Conservation (phyloP, 2,329 filamentous ascomycete genomes). For the Xylariomycetidae sp. region DNA sequence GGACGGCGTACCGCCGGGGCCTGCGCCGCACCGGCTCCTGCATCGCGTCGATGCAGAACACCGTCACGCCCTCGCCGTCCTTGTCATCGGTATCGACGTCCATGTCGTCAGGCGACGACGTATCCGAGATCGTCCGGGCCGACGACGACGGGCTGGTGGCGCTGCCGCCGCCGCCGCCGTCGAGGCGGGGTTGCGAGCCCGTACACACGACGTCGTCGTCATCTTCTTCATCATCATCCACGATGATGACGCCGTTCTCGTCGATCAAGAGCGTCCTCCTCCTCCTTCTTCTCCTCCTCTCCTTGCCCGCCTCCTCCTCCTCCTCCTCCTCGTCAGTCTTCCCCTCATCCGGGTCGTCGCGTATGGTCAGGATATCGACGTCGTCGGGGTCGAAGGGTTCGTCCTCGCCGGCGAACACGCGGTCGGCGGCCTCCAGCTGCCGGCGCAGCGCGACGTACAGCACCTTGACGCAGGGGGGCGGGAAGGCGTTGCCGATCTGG, state of each 20-base stretch:
- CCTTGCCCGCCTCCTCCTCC: not conserved
- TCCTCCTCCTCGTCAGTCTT: slow-evolving; percentile 9
- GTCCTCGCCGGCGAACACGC: slow-evolving; percentile 18
- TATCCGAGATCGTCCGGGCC: no score
- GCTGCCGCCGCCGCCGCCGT: slow-evolving; percentile 5
- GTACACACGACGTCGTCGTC: slow-evolving; percentile 14
- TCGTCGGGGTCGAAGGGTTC: slow-evolving; percentile 16
- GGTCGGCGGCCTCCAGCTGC: slow-evolving; percentile 40
- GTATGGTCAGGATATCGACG: not conserved
- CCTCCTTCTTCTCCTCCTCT: not conserved
- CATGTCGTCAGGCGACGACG: slow-evolving; percentile 15
- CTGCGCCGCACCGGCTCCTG: no score
- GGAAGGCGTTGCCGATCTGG: slow-evolving; percentile 78
- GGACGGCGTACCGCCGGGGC: no score
- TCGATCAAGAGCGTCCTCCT: not conserved
- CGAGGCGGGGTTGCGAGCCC: slow-evolving; percentile 6
- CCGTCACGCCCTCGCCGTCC: slow-evolving; percentile 1
- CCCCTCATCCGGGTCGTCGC: slow-evolving; percentile 7
- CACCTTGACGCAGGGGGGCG: slow-evolving; percentile 49
- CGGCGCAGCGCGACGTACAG: slow-evolving; percentile 42
- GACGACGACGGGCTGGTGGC: no score
- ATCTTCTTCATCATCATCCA: slow-evolving; percentile 1
- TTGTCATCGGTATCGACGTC: slow-evolving; percentile 11
- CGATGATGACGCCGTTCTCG: not conserved
- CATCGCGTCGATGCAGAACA: slow-evolving; percentile 9